Evolutionary conservation across 164 flowering plant species (phyloP).

Genomic region (Euptelea pleiosperma): DNA sequence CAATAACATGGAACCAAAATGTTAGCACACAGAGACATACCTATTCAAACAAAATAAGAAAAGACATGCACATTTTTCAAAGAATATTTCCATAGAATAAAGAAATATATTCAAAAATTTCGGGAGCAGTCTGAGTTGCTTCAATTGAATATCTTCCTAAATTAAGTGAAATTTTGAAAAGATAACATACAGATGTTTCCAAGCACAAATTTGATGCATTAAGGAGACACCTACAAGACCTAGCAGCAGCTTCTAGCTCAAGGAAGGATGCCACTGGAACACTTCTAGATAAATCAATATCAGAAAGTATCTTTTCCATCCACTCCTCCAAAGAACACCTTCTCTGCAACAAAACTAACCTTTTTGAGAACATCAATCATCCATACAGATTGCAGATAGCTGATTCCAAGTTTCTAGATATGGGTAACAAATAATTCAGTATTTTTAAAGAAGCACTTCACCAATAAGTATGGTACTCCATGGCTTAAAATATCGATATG

Average conservation of each 20-base stretch:
- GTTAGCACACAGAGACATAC: no score
- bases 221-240: conserved; percentile 74
- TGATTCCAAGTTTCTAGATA: conserved; percentile 2
- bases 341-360: conserved; percentile 70
- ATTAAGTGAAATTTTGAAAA: neutral
- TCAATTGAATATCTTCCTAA: no score
- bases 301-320: conserved; percentile 83
- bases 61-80: no score
- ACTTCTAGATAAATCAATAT: conserved; percentile 89
- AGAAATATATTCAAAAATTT: no score
- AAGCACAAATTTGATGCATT: conserved; percentile 6
- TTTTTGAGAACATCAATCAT: conserved; percentile 28
- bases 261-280: conserved; percentile 86
- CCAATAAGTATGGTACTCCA: no score
- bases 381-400: conserved; percentile 3
- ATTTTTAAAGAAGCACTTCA: neutral
- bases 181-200: neutral
- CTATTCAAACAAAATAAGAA: no score
- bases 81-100: no score
- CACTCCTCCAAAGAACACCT: conserved; percentile 91
- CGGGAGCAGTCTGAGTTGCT: neutral
- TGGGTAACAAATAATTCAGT: neutral
- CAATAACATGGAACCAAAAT: neutral
- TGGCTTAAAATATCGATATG: no score
- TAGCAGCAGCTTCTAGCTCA: conserved; percentile 97